Conservation (phyloP, 2,329 filamentous ascomycete genomes). For the Alternaria metachromatica region DNA sequence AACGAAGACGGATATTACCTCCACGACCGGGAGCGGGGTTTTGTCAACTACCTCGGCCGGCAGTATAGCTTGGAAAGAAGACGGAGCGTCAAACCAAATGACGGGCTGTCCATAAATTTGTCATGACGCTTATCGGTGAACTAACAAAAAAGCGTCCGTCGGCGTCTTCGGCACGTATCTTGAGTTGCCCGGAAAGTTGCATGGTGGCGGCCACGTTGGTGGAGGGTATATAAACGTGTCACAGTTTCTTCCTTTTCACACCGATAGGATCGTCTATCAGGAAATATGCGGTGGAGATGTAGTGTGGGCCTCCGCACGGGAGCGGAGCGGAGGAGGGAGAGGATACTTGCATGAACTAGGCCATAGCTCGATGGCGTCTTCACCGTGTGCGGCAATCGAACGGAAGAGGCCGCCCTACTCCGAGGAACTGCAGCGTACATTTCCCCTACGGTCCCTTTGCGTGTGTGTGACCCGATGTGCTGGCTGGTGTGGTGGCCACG, state of each 20-base stretch:
- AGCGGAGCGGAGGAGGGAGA: not conserved
- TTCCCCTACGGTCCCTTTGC: not conserved
- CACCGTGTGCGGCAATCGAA: not conserved
- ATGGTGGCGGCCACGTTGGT: conserved; percentile 8
- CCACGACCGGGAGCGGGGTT: not conserved
- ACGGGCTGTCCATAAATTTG: not conserved
- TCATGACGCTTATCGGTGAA: not conserved
- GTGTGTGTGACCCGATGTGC: conserved; percentile 2
- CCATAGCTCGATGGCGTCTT: not conserved
- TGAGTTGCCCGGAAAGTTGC: not conserved
- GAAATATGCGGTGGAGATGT: too few species aligned
- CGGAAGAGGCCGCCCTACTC: not conserved
- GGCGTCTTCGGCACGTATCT: not conserved
- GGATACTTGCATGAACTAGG: not conserved
- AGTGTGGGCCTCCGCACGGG: not conserved
- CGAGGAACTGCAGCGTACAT: not conserved
- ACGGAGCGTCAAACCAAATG: not conserved
- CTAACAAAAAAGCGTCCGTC: not conserved
- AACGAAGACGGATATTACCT: not conserved
- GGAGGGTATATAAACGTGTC: not conserved
- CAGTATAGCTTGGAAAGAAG: not conserved
- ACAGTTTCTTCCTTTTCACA: not conserved
- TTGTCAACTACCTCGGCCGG: not conserved
- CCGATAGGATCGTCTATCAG: not conserved
- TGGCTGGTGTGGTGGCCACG: not conserved